A percentile compares a stretch with the other conserved stretches of the same genome.
Evolutionary conservation across 805 yeast species (phyloP).

Genomic region (Candida sithepensis): DNA sequence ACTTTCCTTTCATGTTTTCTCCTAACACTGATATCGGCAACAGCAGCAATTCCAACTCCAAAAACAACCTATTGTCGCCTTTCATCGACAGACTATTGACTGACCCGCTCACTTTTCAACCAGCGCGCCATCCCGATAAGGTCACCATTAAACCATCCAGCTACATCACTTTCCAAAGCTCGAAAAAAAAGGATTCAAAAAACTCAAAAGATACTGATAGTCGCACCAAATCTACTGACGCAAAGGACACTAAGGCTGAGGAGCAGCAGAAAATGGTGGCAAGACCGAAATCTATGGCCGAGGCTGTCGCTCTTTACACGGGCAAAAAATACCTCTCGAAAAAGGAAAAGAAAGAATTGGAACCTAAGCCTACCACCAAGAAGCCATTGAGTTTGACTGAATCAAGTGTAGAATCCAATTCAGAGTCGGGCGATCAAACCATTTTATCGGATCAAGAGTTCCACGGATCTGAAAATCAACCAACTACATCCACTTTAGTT

Average conservation of each 20-base stretch:
- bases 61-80: conserved; percentile 36
- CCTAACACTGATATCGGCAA: conserved; percentile 2
- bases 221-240: background rate
- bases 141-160: conserved; percentile 42
- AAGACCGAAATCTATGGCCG: conserved; percentile 48
- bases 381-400: background rate
- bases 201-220: background rate
- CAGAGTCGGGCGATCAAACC: background rate
- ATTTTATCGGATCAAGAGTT: conserved; percentile 12
- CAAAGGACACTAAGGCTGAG: background rate
- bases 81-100: conserved; percentile 58
- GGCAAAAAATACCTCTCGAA: conserved; percentile 51
- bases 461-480: conserved; percentile 1
- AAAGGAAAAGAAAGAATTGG: conserved; percentile 34
- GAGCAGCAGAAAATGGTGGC: conserved; percentile 6
- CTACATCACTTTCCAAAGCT: conserved; percentile 40
- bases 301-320: conserved; percentile 55
- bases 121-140: conserved; percentile 54
- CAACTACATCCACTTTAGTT: conserved; percentile 1
- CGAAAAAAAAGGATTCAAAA: conserved; percentile 9
- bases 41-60: background rate
- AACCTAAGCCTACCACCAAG: conserved; percentile 22
- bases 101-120: conserved; percentile 59
- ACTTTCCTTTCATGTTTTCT: conserved; percentile 1
- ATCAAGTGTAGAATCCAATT: background rate